phyloP scores from a whole-genome alignment of 768 basidiomycete genomes.

The Xerocomellus dryophilus region DNA sequence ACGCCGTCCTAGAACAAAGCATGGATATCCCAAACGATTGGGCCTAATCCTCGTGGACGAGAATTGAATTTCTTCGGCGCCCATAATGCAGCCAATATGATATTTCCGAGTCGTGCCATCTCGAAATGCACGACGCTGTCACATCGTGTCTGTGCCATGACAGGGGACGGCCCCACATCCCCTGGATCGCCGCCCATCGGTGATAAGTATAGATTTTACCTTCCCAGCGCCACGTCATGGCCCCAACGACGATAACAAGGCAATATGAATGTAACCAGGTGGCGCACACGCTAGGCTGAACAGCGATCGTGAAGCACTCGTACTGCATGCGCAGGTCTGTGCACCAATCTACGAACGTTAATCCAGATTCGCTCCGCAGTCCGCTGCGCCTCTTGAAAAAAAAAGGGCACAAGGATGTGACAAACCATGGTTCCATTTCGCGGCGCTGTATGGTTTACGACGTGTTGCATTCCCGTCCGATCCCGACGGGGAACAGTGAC shows the following conservation, averaged over 20 bases:
- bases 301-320: background rate
- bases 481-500: too few relatives aligned
- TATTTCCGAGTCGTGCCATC: background rate
- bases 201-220: background rate
- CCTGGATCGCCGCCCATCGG: background rate
- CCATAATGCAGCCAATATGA: background rate
- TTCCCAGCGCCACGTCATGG: background rate
- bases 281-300: too few relatives aligned
- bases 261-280: too few relatives aligned
- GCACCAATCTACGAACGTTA: background rate
- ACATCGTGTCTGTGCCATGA: background rate
- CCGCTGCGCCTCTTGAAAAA: too few relatives aligned
- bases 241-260: background rate
- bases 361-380: background rate
- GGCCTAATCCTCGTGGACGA: background rate
- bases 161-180: too few relatives aligned
- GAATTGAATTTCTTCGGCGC: background rate
- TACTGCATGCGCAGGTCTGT: background rate
- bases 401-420: too few relatives aligned
- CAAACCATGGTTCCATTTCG: too few relatives aligned
- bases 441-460: too few relatives aligned
- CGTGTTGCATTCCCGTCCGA: too few relatives aligned
- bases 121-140: background rate
- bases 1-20: background rate
- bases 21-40: background rate